phyloP scores from a whole-genome alignment of 176 grass and related monocot genomes.

The Musa schizocarpa region DNA sequence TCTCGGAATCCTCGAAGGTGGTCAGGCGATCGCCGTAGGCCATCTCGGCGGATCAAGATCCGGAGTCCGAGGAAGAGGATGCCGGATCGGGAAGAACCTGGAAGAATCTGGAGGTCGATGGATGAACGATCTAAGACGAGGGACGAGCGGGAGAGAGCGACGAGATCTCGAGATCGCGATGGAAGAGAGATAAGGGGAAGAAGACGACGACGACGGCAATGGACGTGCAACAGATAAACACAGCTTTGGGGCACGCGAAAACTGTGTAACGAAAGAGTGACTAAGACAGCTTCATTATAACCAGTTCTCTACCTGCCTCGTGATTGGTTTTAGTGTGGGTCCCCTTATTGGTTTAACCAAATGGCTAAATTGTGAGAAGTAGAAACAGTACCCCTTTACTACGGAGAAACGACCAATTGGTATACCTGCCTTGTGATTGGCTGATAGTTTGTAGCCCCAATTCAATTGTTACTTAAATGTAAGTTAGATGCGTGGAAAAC shows the following conservation, averaged over 20 bases:
- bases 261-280: neutral
- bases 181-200: neutral
- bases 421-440: too few species aligned
- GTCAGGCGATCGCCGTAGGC: constrained; percentile 64
- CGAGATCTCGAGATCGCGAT: neutral
- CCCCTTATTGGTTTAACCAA: too few species aligned
- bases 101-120: neutral
- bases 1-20: constrained; percentile 88
- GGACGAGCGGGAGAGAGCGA: neutral
- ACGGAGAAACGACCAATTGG: too few species aligned
- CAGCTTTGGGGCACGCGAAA: neutral
- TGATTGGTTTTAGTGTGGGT: too few species aligned
- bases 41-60: constrained; percentile 39
- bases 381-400: too few species aligned
- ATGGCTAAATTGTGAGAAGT: too few species aligned
- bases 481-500: too few species aligned
- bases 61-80: neutral
- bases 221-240: neutral
- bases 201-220: neutral
- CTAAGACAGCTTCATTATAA: fast-evolving
- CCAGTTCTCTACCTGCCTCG: too few species aligned
- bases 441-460: too few species aligned
- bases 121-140: neutral
- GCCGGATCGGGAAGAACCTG: neutral
- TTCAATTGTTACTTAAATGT: too few species aligned